These are phyloP conservation scores for Alternaria sp. DNA, from an alignment of 2,329 filamentous ascomycete genomes.

Conservation along the genomic window DNA sequence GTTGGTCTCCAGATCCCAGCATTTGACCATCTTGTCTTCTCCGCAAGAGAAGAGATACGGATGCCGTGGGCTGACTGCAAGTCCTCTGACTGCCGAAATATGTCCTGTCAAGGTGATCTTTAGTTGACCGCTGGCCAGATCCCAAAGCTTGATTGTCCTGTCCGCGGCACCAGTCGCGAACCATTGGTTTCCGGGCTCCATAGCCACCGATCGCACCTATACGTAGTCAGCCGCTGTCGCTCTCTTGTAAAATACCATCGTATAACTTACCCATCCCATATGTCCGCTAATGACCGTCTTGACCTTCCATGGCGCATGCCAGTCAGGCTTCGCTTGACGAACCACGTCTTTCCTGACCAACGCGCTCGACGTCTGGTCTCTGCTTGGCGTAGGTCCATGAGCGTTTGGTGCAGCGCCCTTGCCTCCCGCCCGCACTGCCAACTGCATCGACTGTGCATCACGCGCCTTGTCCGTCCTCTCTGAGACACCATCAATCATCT, in stretches of 20 bases:
- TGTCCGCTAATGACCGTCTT: conserved; percentile 98
- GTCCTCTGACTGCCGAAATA: conserved; percentile 58
- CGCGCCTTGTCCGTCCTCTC: conserved; percentile 53
- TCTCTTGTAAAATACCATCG: background rate
- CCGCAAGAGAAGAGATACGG: conserved; percentile 98
- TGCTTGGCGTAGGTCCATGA: conserved; percentile 60
- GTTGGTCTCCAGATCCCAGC: conserved; percentile 99
- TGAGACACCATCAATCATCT: conserved; percentile 70
- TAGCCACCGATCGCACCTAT: conserved; percentile 76
- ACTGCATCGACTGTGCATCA: conserved; percentile 60
- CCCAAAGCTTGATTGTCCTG: conserved; percentile 93
- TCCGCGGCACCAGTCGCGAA: conserved; percentile 96
- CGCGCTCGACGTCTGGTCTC: conserved; percentile 60
- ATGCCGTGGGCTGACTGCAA: conserved; percentile 90
- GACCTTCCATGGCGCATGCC: conserved; percentile 97
- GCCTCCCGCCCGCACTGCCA: conserved; percentile 59
- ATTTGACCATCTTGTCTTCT: conserved; percentile 99
- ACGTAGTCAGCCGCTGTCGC: conserved; percentile 43
- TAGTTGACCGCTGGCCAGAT: conserved; percentile 76
- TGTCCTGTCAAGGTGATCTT: conserved; percentile 41
- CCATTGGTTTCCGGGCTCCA: conserved; percentile 97
- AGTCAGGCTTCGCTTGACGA: conserved; percentile 79
- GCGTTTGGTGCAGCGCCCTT: conserved; percentile 60
- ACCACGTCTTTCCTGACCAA: conserved; percentile 69
- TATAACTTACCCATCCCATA: conserved; percentile 77